Evolutionary conservation across 805 yeast species (phyloP), one percentile per base, ranked within the genome.

Genomic region (Kuraishia piskuri): DNA sequence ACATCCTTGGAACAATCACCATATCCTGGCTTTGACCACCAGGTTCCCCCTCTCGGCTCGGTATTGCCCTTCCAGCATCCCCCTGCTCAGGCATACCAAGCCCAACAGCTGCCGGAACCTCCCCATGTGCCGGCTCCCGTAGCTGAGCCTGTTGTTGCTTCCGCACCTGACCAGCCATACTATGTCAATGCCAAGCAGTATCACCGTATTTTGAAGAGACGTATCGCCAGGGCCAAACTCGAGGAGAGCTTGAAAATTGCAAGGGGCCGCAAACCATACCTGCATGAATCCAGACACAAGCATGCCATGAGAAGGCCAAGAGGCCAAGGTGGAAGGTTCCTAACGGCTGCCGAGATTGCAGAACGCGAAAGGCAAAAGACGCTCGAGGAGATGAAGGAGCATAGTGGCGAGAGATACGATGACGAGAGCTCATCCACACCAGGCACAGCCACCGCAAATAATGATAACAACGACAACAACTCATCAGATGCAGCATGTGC

Each of bases 301-400:
- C 99, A 94, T 68, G 99, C 99, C 2, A 94, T 94, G 99, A 80
- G 98, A 65, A 80, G 99, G 67, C 98, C 99, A 17, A 82, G 99
- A 61, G 99, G 99, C 24, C 98, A 94, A 71, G 99, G 99, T 31
- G 99, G 99, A 6, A 76, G 99, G 56, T 94, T 94, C 60, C 71
- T 94, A 55, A 94, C 99, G 0, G 97, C 98, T 14, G 96, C 96
- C 10, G 94, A 87, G 62, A 86, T 87, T 53, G 90, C 88, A 3
- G 90, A 85, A 61, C 70, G 78, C 53, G 86, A 83, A 51, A 64
- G 74, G 52, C 65, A 65, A 55, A 74, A 74, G 55, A 64, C 59
- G 63, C 49, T 58, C 10, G 65, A 64, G 56, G 63, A 62, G 23
- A 50, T 57, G 53, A 51, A 56, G 46, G 54, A 46, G 26, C 49